Evolutionary conservation across 2,329 filamentous ascomycete species (phyloP), one percentile per base, ranked within the genome.

Genomic region (Coniella vitis): DNA sequence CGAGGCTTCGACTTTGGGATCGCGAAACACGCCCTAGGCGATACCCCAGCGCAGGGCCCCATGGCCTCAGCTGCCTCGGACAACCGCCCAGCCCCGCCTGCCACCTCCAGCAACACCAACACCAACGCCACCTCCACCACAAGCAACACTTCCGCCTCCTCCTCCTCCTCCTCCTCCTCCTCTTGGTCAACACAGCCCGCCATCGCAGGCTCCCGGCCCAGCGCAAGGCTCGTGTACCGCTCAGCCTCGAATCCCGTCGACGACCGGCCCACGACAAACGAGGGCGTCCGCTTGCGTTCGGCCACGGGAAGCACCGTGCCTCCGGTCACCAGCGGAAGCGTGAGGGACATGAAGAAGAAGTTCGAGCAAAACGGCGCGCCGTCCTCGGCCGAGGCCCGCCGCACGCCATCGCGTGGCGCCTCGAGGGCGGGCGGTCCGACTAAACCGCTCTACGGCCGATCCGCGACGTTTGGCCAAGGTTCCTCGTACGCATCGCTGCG

Each of bases 291-390:
- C 53, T 56, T 65, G 45, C 58, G 60, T 37, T 60, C 60, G 45
- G 61, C 63, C 40, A 58, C 67, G 56, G 55, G 66, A 69, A 56
- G 53, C 55, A 59, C 57, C 22, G 61, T 60, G 45, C 36, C 49
- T 19, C 50, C 49, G 9, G 46, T 58, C 10, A 56, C 61, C 38
- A 76, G 84, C 56, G 74, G 81, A n/a, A 90, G 84, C 52, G 86
- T 93, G 57, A 88, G 84, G 67, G 87, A 93, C 61, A 72, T 93
- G 54, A 83, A 87, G 59, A 87, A 84, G 65, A 83, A 79, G 47
- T 93, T 91, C 67, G 86, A 91, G 64, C 80, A 83, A 60, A 81
- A 64, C 40, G 54, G 61, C 20, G 49, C 60, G 5, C 55, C 56
- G 20, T 49, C 56, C 40, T 54, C 64, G 52, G 58, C 64, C 38